Base-by-base conservation (phyloP, 139 green algal genomes). In the Micractinium sp. region DNA sequence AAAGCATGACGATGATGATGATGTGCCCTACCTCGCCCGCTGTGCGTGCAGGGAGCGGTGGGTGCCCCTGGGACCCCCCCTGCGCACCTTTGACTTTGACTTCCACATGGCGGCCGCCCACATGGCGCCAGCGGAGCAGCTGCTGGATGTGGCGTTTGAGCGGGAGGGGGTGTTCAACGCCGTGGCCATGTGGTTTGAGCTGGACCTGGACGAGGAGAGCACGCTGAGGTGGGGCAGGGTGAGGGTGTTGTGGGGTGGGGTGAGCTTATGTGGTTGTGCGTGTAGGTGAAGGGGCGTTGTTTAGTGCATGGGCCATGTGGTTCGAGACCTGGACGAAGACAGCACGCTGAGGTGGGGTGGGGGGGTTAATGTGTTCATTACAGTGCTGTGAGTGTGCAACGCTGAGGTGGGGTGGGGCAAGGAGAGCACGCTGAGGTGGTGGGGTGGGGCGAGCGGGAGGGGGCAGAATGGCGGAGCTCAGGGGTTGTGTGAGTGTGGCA, bases 181-280 rank as follows among this genome's bases (percentile, higher is more conserved):
- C 22, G 87, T 98, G 29, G 95, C 95, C 20, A 96, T 97, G 63
- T 98, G 95, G 95, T 98, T 98, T 84, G 92, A 96, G 39, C 91
- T 98, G 38, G 89, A 96, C 31, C 86, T 97, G 87, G 94, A 95
- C 85, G 92, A 96, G 79, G 90, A 95, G 47, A 87, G 84, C 9
- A 83, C 36, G 1, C 81, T 96, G 16, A 90, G 83, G 83, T 87
- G 67, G 61, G 61, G 19, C 18, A 20, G 12, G 81, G 15, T 33
- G 47, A 9, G 47, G 47, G 47, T 56, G 47, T 56, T 56, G 47
- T 56, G 7, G 47, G 47, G 47, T 56, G 47, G 47, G 5, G 47
- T 56, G 47, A 56, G 47, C 47, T 56, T 56, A 9, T 56, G n/a
- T n/a, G n/a, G n/a, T n/a, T n/a, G n/a, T n/a, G n/a, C n/a, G n/a